Evolutionary conservation across 225 moss, liverwort and hornwort species (phyloP).

Genomic region (Physcomitrium patens): DNA sequence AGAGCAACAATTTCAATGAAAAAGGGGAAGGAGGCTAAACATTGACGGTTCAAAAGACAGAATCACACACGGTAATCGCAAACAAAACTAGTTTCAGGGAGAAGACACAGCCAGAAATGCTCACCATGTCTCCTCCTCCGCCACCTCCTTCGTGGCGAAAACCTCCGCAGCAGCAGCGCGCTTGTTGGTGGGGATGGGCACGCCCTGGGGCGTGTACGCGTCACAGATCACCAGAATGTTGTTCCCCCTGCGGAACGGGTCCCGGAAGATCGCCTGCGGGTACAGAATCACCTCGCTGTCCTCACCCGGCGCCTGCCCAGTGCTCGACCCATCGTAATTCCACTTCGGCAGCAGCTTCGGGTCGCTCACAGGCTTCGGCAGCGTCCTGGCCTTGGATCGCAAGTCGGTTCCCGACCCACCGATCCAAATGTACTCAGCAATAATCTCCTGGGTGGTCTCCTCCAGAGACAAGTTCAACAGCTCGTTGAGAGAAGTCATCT

Average conservation of each 20-base stretch:
- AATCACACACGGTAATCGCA: too few relatives aligned
- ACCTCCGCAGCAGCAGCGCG: constrained; percentile 40
- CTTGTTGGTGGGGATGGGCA: constrained; percentile 44
- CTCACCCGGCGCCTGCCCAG: constrained; percentile 41
- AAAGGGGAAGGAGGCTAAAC: too few relatives aligned
- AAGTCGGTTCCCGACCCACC: background rate
- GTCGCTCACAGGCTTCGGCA: too few relatives aligned
- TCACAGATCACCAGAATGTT: constrained; percentile 48
- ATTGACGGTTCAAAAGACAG: too few relatives aligned
- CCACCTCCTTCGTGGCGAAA: constrained; percentile 31
- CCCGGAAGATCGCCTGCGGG: constrained; percentile 37
- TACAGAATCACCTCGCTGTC: constrained; percentile 45
- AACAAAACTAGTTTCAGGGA: too few relatives aligned
- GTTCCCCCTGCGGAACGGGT: constrained; percentile 44
- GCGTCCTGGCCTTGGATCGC: too few relatives aligned
- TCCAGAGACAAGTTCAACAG: constrained; percentile 23
- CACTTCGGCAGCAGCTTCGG: too few relatives aligned
- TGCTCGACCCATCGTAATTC: background rate
- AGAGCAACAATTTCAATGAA: too few relatives aligned
- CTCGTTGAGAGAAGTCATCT: constrained; percentile 27
- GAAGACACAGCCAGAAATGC: too few relatives aligned
- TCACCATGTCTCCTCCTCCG: constrained; percentile 27
- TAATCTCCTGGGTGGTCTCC: constrained; percentile 31
- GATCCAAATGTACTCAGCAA: constrained; percentile 52
- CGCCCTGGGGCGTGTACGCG: constrained; percentile 40